phyloP scores from a whole-genome alignment of 441 rosid genomes.

The California macrophylla region DNA sequence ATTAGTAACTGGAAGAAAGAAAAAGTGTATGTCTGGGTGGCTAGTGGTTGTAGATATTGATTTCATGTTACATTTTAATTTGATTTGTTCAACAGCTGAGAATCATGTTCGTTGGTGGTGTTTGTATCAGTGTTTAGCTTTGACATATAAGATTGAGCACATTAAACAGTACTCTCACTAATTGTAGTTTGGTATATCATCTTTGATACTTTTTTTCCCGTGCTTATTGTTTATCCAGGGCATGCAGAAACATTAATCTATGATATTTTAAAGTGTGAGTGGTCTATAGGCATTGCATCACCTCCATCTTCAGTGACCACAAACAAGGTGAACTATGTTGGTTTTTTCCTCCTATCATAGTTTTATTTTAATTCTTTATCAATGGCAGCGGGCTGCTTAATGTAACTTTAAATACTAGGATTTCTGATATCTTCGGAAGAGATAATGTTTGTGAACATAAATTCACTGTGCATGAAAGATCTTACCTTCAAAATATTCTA shows the following conservation, averaged over 20 bases:
- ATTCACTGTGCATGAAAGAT: not conserved
- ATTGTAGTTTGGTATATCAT: not conserved
- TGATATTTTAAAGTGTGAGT: conserved; percentile 64
- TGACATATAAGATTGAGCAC: not conserved
- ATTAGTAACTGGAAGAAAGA: not conserved
- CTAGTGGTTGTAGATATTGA: not conserved
- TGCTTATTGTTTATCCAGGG: conserved; percentile 36
- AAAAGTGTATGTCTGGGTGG: not conserved
- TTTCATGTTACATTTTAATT: not conserved
- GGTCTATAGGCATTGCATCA: conserved; percentile 71
- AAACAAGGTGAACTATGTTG: conserved; percentile 50
- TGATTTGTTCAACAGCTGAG: not conserved
- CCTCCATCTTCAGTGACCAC: conserved; percentile 62
- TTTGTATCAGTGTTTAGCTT: not conserved
- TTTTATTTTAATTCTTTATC: not conserved
- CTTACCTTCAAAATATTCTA: not conserved
- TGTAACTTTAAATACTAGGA: not conserved
- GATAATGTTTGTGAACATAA: not conserved
- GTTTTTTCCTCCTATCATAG: not conserved
- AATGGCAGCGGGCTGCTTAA: not conserved
- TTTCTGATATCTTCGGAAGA: not conserved
- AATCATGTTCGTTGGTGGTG: not conserved
- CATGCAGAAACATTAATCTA: conserved; percentile 75
- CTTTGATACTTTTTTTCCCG: not conserved
- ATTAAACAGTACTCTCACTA: not conserved